Conservation (phyloP, 805 yeast species). For the Kuraishia capsulata region DNA sequence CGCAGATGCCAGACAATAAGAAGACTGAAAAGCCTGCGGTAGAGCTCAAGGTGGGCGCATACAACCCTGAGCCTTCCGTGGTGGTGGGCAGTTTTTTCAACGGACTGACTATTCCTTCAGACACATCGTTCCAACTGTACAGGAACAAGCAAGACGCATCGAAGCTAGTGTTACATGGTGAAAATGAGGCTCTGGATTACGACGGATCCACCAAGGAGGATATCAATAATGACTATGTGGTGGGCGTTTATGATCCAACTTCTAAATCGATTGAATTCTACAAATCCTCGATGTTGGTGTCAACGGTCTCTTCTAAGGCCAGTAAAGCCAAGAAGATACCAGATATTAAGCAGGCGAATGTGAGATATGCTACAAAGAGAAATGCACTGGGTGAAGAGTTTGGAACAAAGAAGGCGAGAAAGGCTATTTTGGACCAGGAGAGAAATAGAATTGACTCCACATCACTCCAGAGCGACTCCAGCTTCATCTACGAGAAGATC, state of each 20-base stretch:
- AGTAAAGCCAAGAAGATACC: slow-evolving; percentile 55
- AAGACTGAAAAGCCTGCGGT: slow-evolving; percentile 18
- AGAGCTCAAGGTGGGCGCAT: slow-evolving; percentile 26
- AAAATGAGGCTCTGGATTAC: slow-evolving; percentile 62
- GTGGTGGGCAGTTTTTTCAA: slow-evolving; percentile 69
- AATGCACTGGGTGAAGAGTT: slow-evolving; percentile 89
- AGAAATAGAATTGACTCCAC: slow-evolving; percentile 84
- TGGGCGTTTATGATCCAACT: slow-evolving; percentile 73
- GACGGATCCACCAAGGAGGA: slow-evolving; percentile 42
- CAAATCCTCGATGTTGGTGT: slow-evolving; percentile 50
- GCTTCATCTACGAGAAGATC: slow-evolving; percentile 77
- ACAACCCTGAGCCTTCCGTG: slow-evolving; percentile 38
- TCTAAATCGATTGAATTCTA: slow-evolving; percentile 55
- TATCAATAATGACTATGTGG: slow-evolving; percentile 49
- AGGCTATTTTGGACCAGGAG: slow-evolving; percentile 73
- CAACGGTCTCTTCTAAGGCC: slow-evolving; percentile 55
- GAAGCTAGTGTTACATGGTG: slow-evolving; percentile 60
- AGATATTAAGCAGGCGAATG: slow-evolving; percentile 38
- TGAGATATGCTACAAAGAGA: slow-evolving; percentile 50
- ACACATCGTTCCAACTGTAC: slow-evolving; percentile 55
- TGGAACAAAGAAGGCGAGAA: slow-evolving; percentile 94
- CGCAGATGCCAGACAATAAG: too few species aligned
- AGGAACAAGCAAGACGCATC: slow-evolving; percentile 33
- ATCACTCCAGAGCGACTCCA: slow-evolving; percentile 56
- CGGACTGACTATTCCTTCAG: slow-evolving; percentile 56